Evolutionary conservation across 164 flowering plant species (phyloP).

Genomic region (Macadamia integrifolia): DNA sequence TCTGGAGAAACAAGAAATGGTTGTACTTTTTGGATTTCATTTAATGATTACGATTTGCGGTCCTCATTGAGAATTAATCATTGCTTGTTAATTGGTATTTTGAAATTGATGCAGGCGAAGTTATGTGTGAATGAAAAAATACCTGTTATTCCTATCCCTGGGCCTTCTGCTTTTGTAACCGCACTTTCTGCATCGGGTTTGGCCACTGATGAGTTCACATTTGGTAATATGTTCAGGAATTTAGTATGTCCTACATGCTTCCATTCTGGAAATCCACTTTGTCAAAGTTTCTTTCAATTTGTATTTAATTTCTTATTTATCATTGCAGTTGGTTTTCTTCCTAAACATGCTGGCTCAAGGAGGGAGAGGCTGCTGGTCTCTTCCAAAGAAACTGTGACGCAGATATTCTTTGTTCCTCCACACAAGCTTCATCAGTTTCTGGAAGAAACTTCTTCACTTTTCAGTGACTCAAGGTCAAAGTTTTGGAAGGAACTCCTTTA

Average conservation of each 20-base stretch:
- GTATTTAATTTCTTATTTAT: conserved; percentile 3
- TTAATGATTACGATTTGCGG: no score
- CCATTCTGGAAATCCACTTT: background rate
- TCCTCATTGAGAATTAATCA: no score
- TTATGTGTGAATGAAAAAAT: conserved; percentile 68
- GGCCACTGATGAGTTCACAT: conserved; percentile 70
- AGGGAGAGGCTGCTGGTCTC: conserved; percentile 62
- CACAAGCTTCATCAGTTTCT: conserved; percentile 82
- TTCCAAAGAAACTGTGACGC: conserved; percentile 65
- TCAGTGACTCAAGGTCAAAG: conserved; percentile 58
- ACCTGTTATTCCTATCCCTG: conserved; percentile 84
- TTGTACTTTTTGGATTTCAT: background rate
- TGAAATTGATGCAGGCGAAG: conserved; percentile 48
- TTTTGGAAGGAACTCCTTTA: background rate
- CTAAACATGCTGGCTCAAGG: conserved; percentile 67
- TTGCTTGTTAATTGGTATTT: background rate
- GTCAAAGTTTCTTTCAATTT: background rate
- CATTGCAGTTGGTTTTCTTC: conserved; percentile 86
- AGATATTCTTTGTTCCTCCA: conserved; percentile 94
- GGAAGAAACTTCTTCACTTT: conserved; percentile 57
- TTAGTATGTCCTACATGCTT: background rate
- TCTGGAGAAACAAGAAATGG: background rate
- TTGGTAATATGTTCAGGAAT: conserved; percentile 48
- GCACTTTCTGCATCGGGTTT: conserved; percentile 95
- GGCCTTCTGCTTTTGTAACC: conserved; percentile 78